A percentile compares a stretch with the other conserved stretches of the same genome.
These are phyloP conservation scores for Tolypocladium inflatum DNA, from an alignment of 2,329 filamentous ascomycete genomes.

Conservation along the genomic window DNA sequence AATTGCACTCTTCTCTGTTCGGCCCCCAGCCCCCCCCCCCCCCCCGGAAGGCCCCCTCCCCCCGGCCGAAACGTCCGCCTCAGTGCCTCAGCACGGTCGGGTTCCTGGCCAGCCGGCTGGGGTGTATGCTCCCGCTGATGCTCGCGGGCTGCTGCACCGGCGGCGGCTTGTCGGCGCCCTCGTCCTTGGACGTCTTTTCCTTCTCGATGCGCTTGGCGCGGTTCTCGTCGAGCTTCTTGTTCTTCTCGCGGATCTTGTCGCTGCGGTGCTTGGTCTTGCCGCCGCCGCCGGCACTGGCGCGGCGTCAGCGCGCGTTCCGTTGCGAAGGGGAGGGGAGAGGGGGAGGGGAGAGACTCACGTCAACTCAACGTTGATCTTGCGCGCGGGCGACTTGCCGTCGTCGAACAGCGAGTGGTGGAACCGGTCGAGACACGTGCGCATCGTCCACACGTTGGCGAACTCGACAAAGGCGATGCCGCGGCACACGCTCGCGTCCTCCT, in stretches of 20 bases:
- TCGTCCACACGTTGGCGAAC: constrained; percentile 75
- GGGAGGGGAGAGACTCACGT: constrained; percentile 46
- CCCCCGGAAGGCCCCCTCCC: background rate
- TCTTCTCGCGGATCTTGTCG: constrained; percentile 76
- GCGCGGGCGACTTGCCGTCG: constrained; percentile 41
- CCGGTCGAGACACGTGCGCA: constrained; percentile 86
- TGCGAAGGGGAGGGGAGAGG: too few species aligned
- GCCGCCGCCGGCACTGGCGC: constrained; percentile 69
- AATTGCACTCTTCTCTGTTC: background rate
- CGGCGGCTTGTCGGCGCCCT: constrained; percentile 14
- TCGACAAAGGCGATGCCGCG: constrained; percentile 83
- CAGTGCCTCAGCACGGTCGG: constrained; percentile 3
- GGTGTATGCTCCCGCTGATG: constrained; percentile 33
- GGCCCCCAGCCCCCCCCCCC: background rate
- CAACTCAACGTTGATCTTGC: constrained; percentile 87
- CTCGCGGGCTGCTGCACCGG: constrained; percentile 11
- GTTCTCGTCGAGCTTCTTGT: constrained; percentile 70
- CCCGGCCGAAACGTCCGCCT: background rate
- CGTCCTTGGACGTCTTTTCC: constrained; percentile 29
- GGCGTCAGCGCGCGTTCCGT: background rate
- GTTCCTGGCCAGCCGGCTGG: constrained; percentile 33
- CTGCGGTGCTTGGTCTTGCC: constrained; percentile 63
- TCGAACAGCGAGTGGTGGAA: constrained; percentile 79
- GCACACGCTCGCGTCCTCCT: constrained; percentile 48
- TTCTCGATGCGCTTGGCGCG: constrained; percentile 37